Evolutionary conservation across 192 early-diverging fungal genomes (phyloP), one percentile per base, ranked within the genome.

Genomic region (Backusella sp.): DNA sequence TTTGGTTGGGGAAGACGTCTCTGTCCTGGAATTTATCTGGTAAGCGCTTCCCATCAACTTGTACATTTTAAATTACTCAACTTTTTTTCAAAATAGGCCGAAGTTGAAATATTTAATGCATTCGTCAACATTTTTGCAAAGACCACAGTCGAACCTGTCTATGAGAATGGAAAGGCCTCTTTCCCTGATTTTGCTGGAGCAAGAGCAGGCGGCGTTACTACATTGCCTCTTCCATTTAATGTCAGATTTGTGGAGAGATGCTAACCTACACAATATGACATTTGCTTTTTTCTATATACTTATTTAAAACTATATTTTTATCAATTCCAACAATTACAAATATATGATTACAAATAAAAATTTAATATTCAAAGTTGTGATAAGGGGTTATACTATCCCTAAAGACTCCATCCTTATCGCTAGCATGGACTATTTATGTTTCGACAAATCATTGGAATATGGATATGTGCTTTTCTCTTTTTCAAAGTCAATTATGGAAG

Each of bases 311-410:
- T 39, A 11, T 42, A 14, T 42, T 42, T 42, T 12, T 42, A 42
- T 42, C 41, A 14, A 42, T 12, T 14, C 3, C 9, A 42, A 42
- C 11, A 42, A 42, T 14, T 42, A 0, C 41, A 42, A 42, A 46
- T 19, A 17, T 46, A 17, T 46, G 12, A 46, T 17, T 15, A 46
- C 4, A 46, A 46, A 46, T 17, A 46, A 17, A 46, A 17, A 7
- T 37, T 8, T 37, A 37, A 6, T 37, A 37, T 37, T 37, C 36
- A 37, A 28, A 28, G 28, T 73, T 35, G 12, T 37, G 17, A 34
- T 73, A 7, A 23, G 84, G 5, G 82, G 82, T 3, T 86, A 86
- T 77, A 80, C 80, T 17, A 78, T 90, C 39, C 87, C 88, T 28
- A 85, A 86, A 72, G 83, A 83, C 1, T 52, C 86, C 1, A 76